Base-by-base conservation (phyloP, 805 yeast species). In the Yamadazyma sp. region DNA sequence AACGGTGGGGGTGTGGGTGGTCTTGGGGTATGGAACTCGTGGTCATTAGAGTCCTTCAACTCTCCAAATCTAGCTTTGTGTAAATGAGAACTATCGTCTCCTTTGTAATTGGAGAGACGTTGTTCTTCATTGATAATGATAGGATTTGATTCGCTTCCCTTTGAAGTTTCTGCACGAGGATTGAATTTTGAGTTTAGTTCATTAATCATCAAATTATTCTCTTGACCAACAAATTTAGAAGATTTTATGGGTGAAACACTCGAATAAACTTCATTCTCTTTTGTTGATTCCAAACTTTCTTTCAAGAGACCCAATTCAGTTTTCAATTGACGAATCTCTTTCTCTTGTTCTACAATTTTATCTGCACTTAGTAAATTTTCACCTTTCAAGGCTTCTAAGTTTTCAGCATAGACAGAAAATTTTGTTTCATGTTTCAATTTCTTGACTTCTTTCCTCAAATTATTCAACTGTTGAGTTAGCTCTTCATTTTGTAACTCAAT, bases 401-500 rank as follows among this genome's bases (percentile, higher is more conserved):
- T 44, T n/a, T 50, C 52, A 19, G 49, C 49, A 21, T 52, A 43
- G 7, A 37, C 27, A 10, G 54, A 57, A 27, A 44, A 37, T n/a
- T 50, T 46, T 5, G 53, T 48, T 33, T 53, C 54, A 26, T 36
- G 18, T 29, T 53, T 50, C 13, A 56, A 36, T 18, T 45, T 39
- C 23, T 42, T 35, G 32, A 56, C 51, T 21, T 52, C 57, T 6
- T 35, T 40, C 35, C 52, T 55, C 15, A 40, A 33, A 10, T 15
- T 11, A 4, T 16, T 21, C 6, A 38, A 17, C 18, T 35, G 39
- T 22, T 51, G 47, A 9, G 44, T 37, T 30, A 65, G 44, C 20
- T 48, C 54, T 8, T 50, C 48, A 0, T 59, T 43, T 33, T 62
- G 67, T 33, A 59, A 42, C 5, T 62, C 51, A 2, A 68, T 65